Conservation (phyloP, 1,284 basidiomycete species). For the Mycosarcoma mackinlayi region DNA sequence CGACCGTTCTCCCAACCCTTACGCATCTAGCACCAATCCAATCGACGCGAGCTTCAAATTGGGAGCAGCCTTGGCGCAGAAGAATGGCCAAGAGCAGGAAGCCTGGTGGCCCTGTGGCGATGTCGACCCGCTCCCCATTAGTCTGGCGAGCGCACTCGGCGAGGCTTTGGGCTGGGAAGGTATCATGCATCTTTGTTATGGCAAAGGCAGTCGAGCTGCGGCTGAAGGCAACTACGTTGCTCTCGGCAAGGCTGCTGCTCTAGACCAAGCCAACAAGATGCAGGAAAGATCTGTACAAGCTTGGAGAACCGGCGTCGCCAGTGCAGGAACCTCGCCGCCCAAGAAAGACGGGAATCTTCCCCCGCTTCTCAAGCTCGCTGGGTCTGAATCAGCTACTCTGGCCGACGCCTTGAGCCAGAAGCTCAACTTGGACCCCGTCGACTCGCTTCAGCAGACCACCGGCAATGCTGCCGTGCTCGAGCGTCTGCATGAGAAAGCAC, state of each 20-base stretch:
- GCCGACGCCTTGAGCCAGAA: constrained; percentile 17
- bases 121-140: constrained; percentile 57
- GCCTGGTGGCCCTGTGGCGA: constrained; percentile 59
- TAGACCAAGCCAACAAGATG: constrained; percentile 42
- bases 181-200: constrained; percentile 65
- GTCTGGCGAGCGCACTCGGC: constrained; percentile 53
- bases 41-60: constrained; percentile 46
- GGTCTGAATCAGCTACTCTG: constrained; percentile 3
- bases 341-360: constrained; percentile 7
- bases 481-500: constrained; percentile 21
- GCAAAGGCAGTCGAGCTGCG: constrained; percentile 49
- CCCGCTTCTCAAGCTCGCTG: constrained; percentile 10
- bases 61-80: constrained; percentile 21
- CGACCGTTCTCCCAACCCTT: constrained; percentile 26
- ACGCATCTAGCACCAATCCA: constrained; percentile 23
- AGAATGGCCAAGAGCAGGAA: constrained; percentile 35
- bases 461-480: constrained; percentile 23
- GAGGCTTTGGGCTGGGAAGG: constrained; percentile 65
- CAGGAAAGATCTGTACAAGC: constrained; percentile 50
- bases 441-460: constrained; percentile 3
- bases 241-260: constrained; percentile 58
- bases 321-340: constrained; percentile 33
- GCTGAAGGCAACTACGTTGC: constrained; percentile 42
- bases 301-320: constrained; percentile 53
- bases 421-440: constrained; percentile 23